Conservation (phyloP, 108 stramenopile species). For the Discostella pseudostelligera region DNA sequence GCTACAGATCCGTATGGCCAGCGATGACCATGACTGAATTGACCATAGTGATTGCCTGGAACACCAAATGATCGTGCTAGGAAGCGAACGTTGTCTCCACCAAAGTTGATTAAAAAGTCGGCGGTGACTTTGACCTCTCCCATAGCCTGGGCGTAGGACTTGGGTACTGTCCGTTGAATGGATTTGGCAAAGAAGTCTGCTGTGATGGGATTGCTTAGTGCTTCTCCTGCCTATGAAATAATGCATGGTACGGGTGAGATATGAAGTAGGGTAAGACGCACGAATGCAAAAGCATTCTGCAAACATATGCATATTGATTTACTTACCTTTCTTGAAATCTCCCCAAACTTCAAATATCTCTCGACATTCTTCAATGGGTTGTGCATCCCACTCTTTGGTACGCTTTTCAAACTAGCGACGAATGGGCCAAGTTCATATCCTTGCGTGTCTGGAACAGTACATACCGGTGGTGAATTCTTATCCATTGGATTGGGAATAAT, state of each 20-base stretch:
- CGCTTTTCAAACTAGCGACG: conserved; percentile 63
- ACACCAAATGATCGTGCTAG: conserved; percentile 86
- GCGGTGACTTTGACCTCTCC: conserved; percentile 86
- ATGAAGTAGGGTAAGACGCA: not conserved
- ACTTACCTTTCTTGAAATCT: conserved; percentile 79
- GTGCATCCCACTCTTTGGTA: conserved; percentile 85
- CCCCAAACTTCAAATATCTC: conserved; percentile 86
- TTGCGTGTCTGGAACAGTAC: conserved; percentile 75
- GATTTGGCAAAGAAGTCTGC: conserved; percentile 88
- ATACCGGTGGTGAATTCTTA: conserved; percentile 60
- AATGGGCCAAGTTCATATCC: conserved; percentile 77
- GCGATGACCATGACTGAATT: conserved; percentile 90
- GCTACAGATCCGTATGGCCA: conserved; percentile 97
- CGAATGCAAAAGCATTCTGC: not conserved
- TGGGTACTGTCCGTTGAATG: conserved; percentile 94
- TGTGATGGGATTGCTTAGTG: conserved; percentile 69
- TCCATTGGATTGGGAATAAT: conserved; percentile 78
- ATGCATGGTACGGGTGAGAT: not conserved
- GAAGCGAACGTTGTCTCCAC: conserved; percentile 93
- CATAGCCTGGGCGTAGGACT: conserved; percentile 88
- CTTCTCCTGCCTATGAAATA: conserved; percentile 62
- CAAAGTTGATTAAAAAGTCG: conserved; percentile 87
- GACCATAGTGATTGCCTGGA: conserved; percentile 95
- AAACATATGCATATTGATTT: too few species aligned
- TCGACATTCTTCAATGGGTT: conserved; percentile 92